phyloP scores from a whole-genome alignment of 176 grass and related monocot species.

The Avena insularis region DNA sequence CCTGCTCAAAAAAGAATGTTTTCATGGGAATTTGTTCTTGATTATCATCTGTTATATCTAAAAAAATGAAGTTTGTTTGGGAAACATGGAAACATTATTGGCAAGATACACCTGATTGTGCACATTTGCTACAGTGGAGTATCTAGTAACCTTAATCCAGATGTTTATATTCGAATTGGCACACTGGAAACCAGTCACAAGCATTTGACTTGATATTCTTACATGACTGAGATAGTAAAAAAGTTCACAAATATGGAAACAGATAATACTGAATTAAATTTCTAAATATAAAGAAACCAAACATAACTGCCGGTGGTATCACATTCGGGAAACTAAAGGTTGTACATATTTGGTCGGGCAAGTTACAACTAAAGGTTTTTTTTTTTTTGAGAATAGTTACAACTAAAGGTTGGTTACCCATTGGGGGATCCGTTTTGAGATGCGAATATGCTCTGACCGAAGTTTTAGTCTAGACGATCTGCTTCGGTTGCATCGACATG shows the following conservation, averaged over 20 bases:
- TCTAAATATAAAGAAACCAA: neutral
- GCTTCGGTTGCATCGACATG: neutral
- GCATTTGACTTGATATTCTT: neutral
- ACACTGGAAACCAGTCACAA: neutral
- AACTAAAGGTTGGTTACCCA: neutral
- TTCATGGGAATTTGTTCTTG: neutral
- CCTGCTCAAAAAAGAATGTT: constrained; percentile 45
- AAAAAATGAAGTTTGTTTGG: neutral
- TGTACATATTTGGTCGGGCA: too few relatives aligned
- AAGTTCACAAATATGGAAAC: neutral
- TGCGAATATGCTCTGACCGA: neutral
- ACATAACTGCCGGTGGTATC: neutral
- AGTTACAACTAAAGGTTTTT: neutral
- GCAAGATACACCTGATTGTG: neutral
- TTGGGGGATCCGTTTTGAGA: neutral
- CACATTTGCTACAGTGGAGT: neutral
- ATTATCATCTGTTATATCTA: neutral
- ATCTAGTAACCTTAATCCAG: neutral
- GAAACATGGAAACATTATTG: neutral
- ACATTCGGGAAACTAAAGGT: neutral
- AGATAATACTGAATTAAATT: neutral
- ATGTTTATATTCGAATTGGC: neutral
- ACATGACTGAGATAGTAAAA: neutral
- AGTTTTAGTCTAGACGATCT: neutral
- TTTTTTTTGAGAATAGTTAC: neutral